phyloP scores from a whole-genome alignment of 768 basidiomycete species.

The Suillus variegatus region DNA sequence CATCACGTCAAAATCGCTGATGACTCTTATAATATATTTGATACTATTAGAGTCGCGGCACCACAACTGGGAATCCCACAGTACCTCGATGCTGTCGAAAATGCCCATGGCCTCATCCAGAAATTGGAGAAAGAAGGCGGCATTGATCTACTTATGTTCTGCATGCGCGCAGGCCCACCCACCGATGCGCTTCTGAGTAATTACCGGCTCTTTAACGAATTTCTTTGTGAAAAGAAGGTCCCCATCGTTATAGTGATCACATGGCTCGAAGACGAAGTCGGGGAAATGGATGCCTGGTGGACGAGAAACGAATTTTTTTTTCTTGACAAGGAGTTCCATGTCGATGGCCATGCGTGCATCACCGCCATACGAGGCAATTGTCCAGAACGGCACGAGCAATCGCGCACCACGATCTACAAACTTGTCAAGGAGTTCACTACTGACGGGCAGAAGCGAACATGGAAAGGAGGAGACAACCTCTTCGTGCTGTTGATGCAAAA shows the following conservation, averaged over 20 bases:
- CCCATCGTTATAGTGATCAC: constrained; percentile 41
- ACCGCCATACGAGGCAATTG: constrained; percentile 30
- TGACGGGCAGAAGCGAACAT: constrained; percentile 25
- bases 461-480: constrained; percentile 20
- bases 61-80: constrained; percentile 25
- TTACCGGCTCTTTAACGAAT: constrained; percentile 38
- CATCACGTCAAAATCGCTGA: constrained; percentile 28
- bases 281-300: constrained; percentile 41
- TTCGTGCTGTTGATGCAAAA: constrained; percentile 8
- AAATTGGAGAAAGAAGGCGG: constrained; percentile 34
- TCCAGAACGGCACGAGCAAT: constrained; percentile 22
- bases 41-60: constrained; percentile 14
- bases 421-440: constrained; percentile 22
- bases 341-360: constrained; percentile 40
- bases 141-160: constrained; percentile 40
- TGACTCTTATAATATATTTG: constrained; percentile 17
- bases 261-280: constrained; percentile 36
- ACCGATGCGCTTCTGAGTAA: constrained; percentile 37
- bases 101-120: constrained; percentile 34
- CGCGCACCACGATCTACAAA: constrained; percentile 24
- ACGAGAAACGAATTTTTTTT: constrained; percentile 32
- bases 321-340: constrained; percentile 27
- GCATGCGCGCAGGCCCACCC: constrained; percentile 39
- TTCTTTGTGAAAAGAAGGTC: constrained; percentile 39
- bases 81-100: constrained; percentile 27